Evolutionary conservation across 2,329 filamentous ascomycete genomes (phyloP).

Genomic region (Eurotiales sp.): DNA sequence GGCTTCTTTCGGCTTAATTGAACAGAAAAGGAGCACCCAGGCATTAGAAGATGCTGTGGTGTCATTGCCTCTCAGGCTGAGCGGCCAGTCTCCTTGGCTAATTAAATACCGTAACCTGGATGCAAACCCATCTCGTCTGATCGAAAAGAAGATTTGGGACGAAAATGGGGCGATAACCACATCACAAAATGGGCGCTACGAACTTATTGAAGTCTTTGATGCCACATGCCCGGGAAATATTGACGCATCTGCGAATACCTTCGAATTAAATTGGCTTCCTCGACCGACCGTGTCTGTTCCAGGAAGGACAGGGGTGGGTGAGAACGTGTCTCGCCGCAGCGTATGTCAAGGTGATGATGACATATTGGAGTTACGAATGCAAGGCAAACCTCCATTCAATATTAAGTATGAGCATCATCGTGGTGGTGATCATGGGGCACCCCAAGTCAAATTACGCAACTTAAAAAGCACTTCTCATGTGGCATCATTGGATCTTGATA

Average conservation of each 20-base stretch:
- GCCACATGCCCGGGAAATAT: conserved; percentile 76
- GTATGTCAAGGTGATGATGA: conserved; percentile 96
- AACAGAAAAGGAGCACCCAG: conserved; percentile 70
- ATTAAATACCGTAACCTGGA: conserved; percentile 70
- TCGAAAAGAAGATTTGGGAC: conserved; percentile 47
- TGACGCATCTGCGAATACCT: conserved; percentile 67
- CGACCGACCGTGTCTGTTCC: conserved; percentile 67
- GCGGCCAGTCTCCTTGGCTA: conserved; percentile 80
- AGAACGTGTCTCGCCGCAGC: conserved; percentile 67
- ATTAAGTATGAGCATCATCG: conserved; percentile 77
- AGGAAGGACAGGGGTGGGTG: conserved; percentile 38
- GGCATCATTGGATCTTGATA: conserved; percentile 81
- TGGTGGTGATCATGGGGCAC: conserved; percentile 63
- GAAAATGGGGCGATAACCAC: conserved; percentile 69
- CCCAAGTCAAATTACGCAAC: conserved; percentile 63
- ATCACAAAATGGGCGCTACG: conserved; percentile 67
- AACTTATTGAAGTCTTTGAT: conserved; percentile 74
- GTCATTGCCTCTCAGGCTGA: conserved; percentile 75
- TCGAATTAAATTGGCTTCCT: conserved; percentile 80
- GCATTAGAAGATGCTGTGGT: conserved; percentile 73
- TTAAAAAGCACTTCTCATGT: conserved; percentile 73
- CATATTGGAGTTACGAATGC: conserved; percentile 74
- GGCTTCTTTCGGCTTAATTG: conserved; percentile 78
- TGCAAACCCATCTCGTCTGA: conserved; percentile 44
- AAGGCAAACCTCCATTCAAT: conserved; percentile 77